Evolutionary conservation across 345 rosid genomes (phyloP).

Genomic region (Eucalyptus polyanthemos): DNA sequence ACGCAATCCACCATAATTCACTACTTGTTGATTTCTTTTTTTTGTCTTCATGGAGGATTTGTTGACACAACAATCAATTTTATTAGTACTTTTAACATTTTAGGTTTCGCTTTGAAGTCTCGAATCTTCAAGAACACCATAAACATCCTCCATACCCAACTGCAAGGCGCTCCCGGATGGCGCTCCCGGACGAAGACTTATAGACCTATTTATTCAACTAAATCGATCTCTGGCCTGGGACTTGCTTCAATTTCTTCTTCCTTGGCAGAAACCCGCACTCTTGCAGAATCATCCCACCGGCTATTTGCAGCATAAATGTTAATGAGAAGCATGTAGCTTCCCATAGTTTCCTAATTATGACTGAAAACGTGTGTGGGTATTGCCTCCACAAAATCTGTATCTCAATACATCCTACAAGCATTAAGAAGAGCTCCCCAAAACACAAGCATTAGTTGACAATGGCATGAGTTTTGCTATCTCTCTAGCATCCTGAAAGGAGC

Average conservation of each 20-base stretch:
- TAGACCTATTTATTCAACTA: constrained; percentile 30
- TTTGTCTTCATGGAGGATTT: background rate
- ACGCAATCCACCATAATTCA: background rate
- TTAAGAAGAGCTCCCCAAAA: constrained; percentile 69
- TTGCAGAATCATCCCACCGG: constrained; percentile 55
- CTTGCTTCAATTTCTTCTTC: constrained; percentile 50
- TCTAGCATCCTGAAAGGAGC: constrained; percentile 47
- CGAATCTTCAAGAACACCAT: constrained; percentile 9
- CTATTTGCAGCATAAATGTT: constrained; percentile 44
- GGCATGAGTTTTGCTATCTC: constrained; percentile 53
- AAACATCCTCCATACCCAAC: background rate
- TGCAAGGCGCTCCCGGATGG: background rate
- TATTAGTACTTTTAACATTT: background rate
- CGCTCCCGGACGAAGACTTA: constrained; percentile 14
- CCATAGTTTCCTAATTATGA: constrained; percentile 3
- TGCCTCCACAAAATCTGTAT: constrained; percentile 27
- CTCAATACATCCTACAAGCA: constrained; percentile 59
- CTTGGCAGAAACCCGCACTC: constrained; percentile 37
- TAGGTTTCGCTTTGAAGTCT: background rate
- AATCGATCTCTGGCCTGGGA: constrained; percentile 54
- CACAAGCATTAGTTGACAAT: constrained; percentile 40
- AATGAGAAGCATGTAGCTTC: background rate
- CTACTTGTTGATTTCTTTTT: background rate
- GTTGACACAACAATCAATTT: background rate
- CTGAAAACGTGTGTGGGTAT: constrained; percentile 2